Evolutionary conservation across 2,329 filamentous ascomycete genomes (phyloP).

Genomic region (Xylariomycetidae sp.): DNA sequence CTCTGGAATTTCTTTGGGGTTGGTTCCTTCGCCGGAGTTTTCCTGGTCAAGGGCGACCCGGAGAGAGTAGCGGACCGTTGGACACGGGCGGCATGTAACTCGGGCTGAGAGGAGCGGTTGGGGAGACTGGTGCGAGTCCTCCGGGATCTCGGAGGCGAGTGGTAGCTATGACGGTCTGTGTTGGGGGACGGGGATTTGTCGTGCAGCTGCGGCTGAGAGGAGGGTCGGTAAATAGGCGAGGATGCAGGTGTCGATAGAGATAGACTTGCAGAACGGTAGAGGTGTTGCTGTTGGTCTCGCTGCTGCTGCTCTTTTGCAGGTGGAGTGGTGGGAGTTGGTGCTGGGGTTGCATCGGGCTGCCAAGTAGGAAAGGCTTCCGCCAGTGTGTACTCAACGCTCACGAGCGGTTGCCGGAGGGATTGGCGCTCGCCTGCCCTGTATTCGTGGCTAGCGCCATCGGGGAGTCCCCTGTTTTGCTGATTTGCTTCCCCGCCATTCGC

Average conservation of each 20-base stretch:
- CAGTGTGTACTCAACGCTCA: slow-evolving; percentile 18
- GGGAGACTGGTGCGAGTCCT: slow-evolving; percentile 15
- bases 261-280: slow-evolving; percentile 16
- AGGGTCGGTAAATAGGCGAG: background rate
- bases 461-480: slow-evolving; percentile 24
- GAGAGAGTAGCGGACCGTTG: slow-evolving; percentile 38
- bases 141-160: slow-evolving; percentile 17
- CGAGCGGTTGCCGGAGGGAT: slow-evolving; percentile 26
- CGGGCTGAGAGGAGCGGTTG: slow-evolving; percentile 20
- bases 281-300: slow-evolving; percentile 6
- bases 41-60: slow-evolving; percentile 22
- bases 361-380: slow-evolving; percentile 20
- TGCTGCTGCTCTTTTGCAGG: slow-evolving; percentile 4
- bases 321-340: slow-evolving; percentile 13
- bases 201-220: slow-evolving; percentile 2
- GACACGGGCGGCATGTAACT: slow-evolving; percentile 44
- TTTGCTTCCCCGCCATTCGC: slow-evolving; percentile 17
- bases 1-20: slow-evolving; percentile 31
- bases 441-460: too few relatives aligned
- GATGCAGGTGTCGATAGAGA: slow-evolving; percentile 13
- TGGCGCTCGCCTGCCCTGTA: slow-evolving; percentile 5
- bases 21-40: slow-evolving; percentile 20
- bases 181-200: slow-evolving; percentile 5
- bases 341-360: slow-evolving; percentile 18
- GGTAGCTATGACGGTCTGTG: slow-evolving; percentile 7